Conservation (phyloP, 768 basidiomycete species). For the Boletellus emodensis region DNA sequence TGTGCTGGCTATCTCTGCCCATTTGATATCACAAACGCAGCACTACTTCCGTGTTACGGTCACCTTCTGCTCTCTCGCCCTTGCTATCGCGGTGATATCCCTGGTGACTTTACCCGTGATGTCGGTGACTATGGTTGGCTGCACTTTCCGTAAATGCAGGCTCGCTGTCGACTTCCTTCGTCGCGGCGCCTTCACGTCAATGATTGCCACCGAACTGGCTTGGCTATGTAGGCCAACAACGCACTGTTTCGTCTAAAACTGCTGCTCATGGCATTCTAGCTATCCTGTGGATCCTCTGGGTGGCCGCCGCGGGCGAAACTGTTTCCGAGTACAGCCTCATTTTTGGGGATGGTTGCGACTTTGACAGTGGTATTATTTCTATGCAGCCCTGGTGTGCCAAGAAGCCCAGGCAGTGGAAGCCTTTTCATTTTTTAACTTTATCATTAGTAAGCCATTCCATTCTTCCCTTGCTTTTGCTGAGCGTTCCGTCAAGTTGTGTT, state of each 20-base stretch:
- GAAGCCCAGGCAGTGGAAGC: constrained; percentile 32
- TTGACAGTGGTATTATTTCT: constrained; percentile 3
- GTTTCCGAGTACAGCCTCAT: not conserved
- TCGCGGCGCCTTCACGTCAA: constrained; percentile 37
- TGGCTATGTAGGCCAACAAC: constrained; percentile 33
- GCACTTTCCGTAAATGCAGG: constrained; percentile 19
- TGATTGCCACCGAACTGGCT: constrained; percentile 34
- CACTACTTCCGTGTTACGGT: constrained; percentile 6
- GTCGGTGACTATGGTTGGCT: constrained; percentile 6
- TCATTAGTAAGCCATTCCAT: constrained; percentile 25
- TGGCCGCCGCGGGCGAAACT: constrained; percentile 33
- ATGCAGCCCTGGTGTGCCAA: not conserved
- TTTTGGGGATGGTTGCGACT: constrained; percentile 13
- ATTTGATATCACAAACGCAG: constrained; percentile 22
- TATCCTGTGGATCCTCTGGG: constrained; percentile 38
- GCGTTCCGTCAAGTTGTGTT: constrained; percentile 26
- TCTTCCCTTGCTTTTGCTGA: not conserved
- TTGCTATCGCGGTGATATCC: constrained; percentile 29
- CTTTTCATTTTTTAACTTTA: constrained; percentile 36
- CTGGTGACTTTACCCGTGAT: constrained; percentile 29
- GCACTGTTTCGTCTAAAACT: not conserved
- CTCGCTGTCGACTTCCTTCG: constrained; percentile 33
- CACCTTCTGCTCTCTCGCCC: constrained; percentile 25
- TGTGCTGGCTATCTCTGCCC: constrained; percentile 28
- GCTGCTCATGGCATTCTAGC: constrained; percentile 14